Evolutionary conservation across 331 rosid genomes (phyloP), one percentile per base, ranked within the genome.

Genomic region (Acacia concinna): DNA sequence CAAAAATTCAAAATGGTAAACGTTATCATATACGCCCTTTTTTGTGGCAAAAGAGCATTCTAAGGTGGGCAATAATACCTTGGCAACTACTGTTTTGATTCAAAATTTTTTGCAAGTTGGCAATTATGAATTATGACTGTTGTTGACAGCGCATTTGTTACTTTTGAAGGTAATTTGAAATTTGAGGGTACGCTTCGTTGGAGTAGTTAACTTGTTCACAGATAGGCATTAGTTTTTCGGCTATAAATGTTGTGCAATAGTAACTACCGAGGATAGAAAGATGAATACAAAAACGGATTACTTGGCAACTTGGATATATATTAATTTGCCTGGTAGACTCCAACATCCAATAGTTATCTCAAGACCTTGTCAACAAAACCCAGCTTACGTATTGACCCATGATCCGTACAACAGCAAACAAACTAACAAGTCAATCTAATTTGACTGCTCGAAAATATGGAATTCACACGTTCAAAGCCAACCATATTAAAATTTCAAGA

Each of bases 371-470:
- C 79, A 86, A 66, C 74, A 83, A 85, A 79, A 62, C 67, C 73
- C 85, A 76, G 59, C 80, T 78, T 84, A 69, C 77, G 78, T 88
- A 77, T 76, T 68, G 84, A 56, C 77, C 54, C 79, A 86, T 77
- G 78, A 74, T 28, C n/a, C 68, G 77, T 57, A 80, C 51, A 71
- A 47, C 57, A 71, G 70, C 83, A 80, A 72, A 83, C 89, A 83
- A 54, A 78, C 73, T 15, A 75, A 70, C 52, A 71, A 73, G 85
- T 88, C 86, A 84, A 88, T 68, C 87, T 81, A 85, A 68, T 62
- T 78, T 82, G 83, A 85, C 85, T 83, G 84, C 78, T 54, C 65
- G 67, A 81, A 78, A 84, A 84, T 70, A 47, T 32, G 78, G 85
- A 87, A 30, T 21, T 23, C 76, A 82, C 87, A 75, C 78, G 30